Evolutionary conservation across 2,329 filamentous ascomycete genomes (phyloP), one percentile per base, ranked within the genome.

Genomic region (Penicillium occitanis): DNA sequence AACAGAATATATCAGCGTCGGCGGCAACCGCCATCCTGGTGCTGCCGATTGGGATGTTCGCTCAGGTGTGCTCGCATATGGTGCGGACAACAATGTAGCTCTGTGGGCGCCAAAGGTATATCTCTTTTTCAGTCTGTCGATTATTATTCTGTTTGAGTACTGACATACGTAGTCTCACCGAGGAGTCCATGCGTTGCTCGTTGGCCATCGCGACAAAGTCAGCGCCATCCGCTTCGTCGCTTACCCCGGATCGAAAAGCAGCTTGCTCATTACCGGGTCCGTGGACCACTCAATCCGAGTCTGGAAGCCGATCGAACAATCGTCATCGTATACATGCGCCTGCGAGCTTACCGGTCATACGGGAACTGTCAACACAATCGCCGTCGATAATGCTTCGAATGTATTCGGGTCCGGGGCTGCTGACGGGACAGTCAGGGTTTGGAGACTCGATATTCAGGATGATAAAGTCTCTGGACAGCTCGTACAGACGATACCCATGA

Each of bases 1-100:
- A 64, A 74, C 78, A 22, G 81, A 84, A 51, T 88, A 85, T 72
- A 83, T 95, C 70, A 89, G 92, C 57, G 88, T 90, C 69, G 95
- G 95, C 68, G 94, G 92, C 57, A 99, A 98, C 78, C 86, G 94
- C 72, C 92, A 98, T 73, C 91, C 94, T 19, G 89, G 90, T 17
- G 91, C 92, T 33, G 93, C 94, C 33, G 94, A 98, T 80, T 99
- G 95, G 95, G 88, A 91, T 74, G 75, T 80, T 22, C 80, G 85
- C 69, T 81, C 82, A 22, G 91, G 90, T 10, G 76, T 93, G 53
- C 83, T 99, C 63, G 95, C 93, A 35, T 99, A 92, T 80, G 95
- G 95, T 37, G 90, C 93, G 8, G 92, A 96, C 78, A 88, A 89
- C 71, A 95, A 95, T 79, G 86, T 99, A 71, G 94, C 93, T 51